Percentiles rank a stretch among this genome's conserved stretches.
Evolutionary conservation across 345 rosid genomes (phyloP).

Genomic region (Ceriops decandra): DNA sequence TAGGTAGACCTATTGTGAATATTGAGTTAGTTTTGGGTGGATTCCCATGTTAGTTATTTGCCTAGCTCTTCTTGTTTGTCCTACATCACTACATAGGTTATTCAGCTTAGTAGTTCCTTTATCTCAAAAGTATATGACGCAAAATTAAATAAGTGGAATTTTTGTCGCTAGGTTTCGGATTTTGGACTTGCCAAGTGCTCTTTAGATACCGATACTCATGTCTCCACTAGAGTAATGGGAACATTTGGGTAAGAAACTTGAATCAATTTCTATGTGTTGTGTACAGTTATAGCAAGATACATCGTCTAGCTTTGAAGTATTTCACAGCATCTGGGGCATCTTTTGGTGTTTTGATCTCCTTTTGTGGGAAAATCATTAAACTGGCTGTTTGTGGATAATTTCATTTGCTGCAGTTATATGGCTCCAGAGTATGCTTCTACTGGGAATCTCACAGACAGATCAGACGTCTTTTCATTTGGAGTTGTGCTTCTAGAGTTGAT

Average conservation of each 20-base stretch:
- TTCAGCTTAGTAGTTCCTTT: not conserved
- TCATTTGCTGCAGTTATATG: constrained; percentile 22
- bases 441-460: constrained; percentile 29
- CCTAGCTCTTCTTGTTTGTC: no score
- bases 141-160: not conserved
- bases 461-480: constrained; percentile 34
- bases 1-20: no score
- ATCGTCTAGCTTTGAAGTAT: not conserved
- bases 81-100: no score
- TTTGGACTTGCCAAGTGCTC: constrained; percentile 29
- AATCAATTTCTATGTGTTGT: not conserved
- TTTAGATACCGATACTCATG: constrained; percentile 27
- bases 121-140: not conserved
- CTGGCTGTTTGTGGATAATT: not conserved
- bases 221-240: constrained; percentile 33
- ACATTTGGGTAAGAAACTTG: constrained; percentile 25
- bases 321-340: not conserved
- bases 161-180: constrained; percentile 24
- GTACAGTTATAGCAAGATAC: not conserved
- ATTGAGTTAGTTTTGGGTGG: no score
- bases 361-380: not conserved
- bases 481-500: constrained; percentile 34
- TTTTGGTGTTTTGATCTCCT: not conserved
- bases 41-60: no score
- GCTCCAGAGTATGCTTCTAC: constrained; percentile 36